Evolutionary conservation across 2,329 filamentous ascomycete species (phyloP).

Genomic region (Lasiodiplodia theobromae): DNA sequence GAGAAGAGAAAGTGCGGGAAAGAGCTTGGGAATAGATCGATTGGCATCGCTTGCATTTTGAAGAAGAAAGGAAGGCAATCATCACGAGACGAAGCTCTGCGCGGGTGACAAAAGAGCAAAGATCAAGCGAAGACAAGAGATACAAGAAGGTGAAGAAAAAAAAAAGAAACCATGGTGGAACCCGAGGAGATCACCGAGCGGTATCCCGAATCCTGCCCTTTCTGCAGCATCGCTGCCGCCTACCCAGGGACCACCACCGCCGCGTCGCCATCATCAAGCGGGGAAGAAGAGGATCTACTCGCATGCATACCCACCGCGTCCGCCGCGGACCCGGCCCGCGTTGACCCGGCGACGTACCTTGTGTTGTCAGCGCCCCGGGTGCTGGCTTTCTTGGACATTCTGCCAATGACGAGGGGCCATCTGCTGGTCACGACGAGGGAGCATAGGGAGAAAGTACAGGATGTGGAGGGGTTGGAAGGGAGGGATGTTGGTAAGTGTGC

Average conservation of each 20-base stretch:
- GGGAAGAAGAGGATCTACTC: neutral
- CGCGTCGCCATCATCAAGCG: neutral
- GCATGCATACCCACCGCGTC: constrained; percentile 39
- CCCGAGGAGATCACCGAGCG: constrained; percentile 15
- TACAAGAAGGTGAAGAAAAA: neutral
- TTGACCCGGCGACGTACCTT: constrained; percentile 58
- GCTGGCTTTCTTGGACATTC: constrained; percentile 90
- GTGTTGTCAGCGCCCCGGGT: constrained; percentile 80
- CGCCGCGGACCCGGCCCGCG: constrained; percentile 38
- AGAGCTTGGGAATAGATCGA: neutral
- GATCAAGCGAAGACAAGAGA: neutral
- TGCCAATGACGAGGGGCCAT: constrained; percentile 85
- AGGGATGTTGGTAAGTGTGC: constrained; percentile 66
- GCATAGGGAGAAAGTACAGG: constrained; percentile 80
- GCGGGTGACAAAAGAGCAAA: neutral
- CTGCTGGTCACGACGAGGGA: constrained; percentile 79
- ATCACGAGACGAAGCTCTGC: neutral
- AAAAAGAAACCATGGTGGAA: constrained; percentile 3
- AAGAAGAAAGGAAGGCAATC: neutral
- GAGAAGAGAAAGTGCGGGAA: neutral
- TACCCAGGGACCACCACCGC: constrained; percentile 49
- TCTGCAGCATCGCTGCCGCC: constrained; percentile 63
- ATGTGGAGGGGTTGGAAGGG: constrained; percentile 68
- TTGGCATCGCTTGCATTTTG: neutral
- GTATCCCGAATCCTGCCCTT: constrained; percentile 60